These are phyloP conservation scores for Oemleria cerasiformis DNA, from an alignment of 306 rosid species.

Conservation along the genomic window DNA sequence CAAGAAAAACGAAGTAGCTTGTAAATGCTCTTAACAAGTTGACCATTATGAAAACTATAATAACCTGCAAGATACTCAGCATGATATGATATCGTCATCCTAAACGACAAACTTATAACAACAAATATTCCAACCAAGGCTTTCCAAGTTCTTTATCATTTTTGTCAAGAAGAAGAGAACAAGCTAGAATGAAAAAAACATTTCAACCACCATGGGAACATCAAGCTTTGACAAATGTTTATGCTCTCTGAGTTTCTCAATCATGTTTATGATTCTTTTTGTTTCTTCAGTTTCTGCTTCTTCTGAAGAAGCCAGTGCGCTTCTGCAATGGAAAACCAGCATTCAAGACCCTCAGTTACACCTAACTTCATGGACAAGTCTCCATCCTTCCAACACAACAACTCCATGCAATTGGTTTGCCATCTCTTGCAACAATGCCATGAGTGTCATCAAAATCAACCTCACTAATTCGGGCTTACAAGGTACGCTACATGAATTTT, in stretches of 20 bases:
- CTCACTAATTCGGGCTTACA: conserved; percentile 20
- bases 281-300: conserved; percentile 6
- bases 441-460: conserved; percentile 25
- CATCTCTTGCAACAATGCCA: conserved; percentile 25
- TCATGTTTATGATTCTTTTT: conserved; percentile 2
- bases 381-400: neutral
- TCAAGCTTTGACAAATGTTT: conserved; percentile 10
- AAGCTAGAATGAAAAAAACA: neutral
- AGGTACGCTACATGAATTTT: conserved; percentile 35
- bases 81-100: neutral
- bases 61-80: neutral
- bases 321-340: conserved; percentile 34
- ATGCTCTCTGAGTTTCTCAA: neutral
- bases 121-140: neutral
- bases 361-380: conserved; percentile 21
- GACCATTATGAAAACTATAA: neutral
- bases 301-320: conserved; percentile 25
- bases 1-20: neutral
- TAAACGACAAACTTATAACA: neutral
- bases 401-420: conserved; percentile 36
- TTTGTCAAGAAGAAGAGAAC: neutral
- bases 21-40: neutral
- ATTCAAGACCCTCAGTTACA: conserved; percentile 7
- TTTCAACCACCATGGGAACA: conserved; percentile 12
- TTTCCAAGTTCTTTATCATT: neutral